Evolutionary conservation across 805 yeast genomes (phyloP), one percentile per base, ranked within the genome.

Genomic region (Metschnikowia proteae): DNA sequence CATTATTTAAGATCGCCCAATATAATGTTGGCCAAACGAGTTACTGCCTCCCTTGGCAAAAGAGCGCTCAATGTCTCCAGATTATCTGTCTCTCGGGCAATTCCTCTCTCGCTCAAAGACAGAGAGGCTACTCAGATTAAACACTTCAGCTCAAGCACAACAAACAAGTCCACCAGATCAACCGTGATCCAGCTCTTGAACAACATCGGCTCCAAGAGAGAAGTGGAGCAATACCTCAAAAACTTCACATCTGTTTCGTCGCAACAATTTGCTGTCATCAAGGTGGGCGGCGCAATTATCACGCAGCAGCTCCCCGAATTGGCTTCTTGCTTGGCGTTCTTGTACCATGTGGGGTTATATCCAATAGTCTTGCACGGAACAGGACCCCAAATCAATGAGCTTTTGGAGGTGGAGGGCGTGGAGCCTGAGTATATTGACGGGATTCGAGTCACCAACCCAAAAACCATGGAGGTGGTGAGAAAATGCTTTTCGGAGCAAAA

Each of bases 221-320:
- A 94, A 71, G 99, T 94, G 38, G 99, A 94, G 67, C 99, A 94
- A 69, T 94, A 94, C 69, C 79, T 94, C 62, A 91, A 90, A 67
- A 92, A 92, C 68, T 94, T 94, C 76, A 91, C 98, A 1, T 89
- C 97, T 30, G 98, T 94, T 13, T 84, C 90, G 5, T 91, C 90
- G 58, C 98, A 94, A 66, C 97, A 94, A 63, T 94, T 94, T 62
- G 99, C 99, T 3, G 97, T 94, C 38, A 94, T 94, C 70, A 94
- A 94, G 67, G 99, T 94, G 38, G 99, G 99, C 36, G 99, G 99
- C 55, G 99, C 99, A 34, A 92, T 94, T 61, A 94, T 94, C 67
- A 92, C 98, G 41, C 95, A 94, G 59, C 94, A 92, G 60, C 73
- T 94, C 54, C 86, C 90, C 7, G 96, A 92, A 70, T 75, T 94